Evolutionary conservation across 345 rosid species (phyloP).

Genomic region (Abelmoschus esculentus): DNA sequence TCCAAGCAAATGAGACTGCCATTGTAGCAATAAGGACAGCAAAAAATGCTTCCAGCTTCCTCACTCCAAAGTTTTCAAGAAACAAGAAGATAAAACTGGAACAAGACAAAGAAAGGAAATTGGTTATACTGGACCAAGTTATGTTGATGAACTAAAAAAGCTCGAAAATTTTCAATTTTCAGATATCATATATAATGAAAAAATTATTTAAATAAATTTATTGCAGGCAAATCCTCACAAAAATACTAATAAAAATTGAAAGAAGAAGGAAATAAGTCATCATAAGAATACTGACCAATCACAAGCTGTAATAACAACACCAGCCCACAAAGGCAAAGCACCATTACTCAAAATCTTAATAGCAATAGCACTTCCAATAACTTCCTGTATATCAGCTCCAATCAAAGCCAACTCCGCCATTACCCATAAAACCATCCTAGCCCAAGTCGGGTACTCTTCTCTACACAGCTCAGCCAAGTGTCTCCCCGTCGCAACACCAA

Average conservation of each 20-base stretch:
- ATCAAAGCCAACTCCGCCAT: constrained; percentile 92
- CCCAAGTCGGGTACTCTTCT: constrained; percentile 90
- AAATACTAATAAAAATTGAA: not conserved
- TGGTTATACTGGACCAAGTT: too few species aligned
- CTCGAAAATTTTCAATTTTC: not conserved
- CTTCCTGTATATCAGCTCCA: constrained; percentile 94
- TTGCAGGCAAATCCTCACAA: not conserved
- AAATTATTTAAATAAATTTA: too few species aligned
- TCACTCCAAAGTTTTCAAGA: constrained; percentile 89
- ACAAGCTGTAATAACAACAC: constrained; percentile 79
- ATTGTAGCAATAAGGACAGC: constrained; percentile 73
- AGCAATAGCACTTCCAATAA: constrained; percentile 94
- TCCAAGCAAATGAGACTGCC: constrained; percentile 91
- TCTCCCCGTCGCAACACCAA: constrained; percentile 88
- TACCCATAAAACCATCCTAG: constrained; percentile 63
- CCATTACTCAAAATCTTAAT: constrained; percentile 77
- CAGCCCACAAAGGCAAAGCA: constrained; percentile 76
- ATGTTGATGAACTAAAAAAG: too few species aligned
- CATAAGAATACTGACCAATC: constrained; percentile 54
- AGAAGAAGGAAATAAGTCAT: not conserved
- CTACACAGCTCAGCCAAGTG: constrained; percentile 94
- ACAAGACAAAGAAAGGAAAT: not conserved
- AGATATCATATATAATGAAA: too few species aligned
- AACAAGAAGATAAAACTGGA: constrained; percentile 80
- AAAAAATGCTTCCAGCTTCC: constrained; percentile 87